Conservation (phyloP, 352 stramenopile species). For the Phytopythium delawarense region DNA sequence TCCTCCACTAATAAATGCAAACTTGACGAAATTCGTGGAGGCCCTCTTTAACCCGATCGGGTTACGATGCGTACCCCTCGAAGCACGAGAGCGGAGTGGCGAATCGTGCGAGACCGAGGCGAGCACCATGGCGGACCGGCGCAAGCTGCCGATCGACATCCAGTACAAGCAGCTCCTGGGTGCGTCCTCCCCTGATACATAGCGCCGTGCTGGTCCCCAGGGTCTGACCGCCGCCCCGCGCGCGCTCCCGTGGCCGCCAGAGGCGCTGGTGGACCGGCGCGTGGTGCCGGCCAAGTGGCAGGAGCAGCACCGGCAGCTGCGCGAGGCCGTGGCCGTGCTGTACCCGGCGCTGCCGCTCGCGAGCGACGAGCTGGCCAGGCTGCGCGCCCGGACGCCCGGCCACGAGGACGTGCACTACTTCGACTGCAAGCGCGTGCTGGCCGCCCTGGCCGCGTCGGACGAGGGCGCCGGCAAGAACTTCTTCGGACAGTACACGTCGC, state of each 20-base stretch:
- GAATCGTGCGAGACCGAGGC: no score
- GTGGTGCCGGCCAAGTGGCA: constrained; percentile 73
- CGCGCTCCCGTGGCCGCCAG: constrained; percentile 13
- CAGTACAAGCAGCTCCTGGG: constrained; percentile 76
- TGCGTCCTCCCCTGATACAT: constrained; percentile 14
- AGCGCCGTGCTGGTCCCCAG: not conserved
- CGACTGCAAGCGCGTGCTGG: constrained; percentile 67
- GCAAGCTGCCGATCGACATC: constrained; percentile 72
- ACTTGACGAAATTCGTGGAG: no score
- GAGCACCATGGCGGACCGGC: constrained; percentile 46
- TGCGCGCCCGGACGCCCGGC: constrained; percentile 36
- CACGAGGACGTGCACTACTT: constrained; percentile 71
- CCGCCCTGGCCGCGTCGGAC: constrained; percentile 53
- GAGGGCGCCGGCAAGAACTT: constrained; percentile 68
- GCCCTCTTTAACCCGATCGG: no score
- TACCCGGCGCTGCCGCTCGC: constrained; percentile 43
- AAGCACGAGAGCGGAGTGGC: no score
- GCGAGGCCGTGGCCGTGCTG: constrained; percentile 48
- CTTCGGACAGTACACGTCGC: constrained; percentile 79
- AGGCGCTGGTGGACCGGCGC: constrained; percentile 62
- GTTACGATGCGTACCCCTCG: no score
- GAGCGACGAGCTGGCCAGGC: constrained; percentile 42
- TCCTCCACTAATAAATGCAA: no score
- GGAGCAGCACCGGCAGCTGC: constrained; percentile 60
- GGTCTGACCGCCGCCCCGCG: not conserved